Evolutionary conservation across 1,139 yeast genomes (phyloP), one percentile per base, ranked within the genome.

Genomic region (Debaryomycetaceae sp.): DNA sequence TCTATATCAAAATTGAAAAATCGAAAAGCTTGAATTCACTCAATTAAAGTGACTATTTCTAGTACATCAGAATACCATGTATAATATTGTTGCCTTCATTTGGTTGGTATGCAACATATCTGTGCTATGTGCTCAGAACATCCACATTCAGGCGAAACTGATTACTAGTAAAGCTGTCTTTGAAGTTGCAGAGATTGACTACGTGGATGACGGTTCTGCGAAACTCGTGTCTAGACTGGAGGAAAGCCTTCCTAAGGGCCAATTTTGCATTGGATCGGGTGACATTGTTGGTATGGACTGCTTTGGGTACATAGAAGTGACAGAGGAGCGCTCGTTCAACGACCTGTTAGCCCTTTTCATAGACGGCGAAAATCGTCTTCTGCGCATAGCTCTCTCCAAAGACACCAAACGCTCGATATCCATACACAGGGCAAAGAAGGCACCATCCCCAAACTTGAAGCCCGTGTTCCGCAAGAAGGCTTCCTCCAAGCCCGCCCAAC

Each of bases 211-310:
- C 26, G 26, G 26, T 22, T 8, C 26, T 11, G 4, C 11, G 7
- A 11, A 22, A 22, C 26, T 22, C 7, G 26, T 22, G 4, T 22
- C 26, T 11, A 22, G 11, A 22, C 11, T 11, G 26, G 26, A 22
- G 11, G 11, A 22, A 22, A 22, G 11, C 26, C 17, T 31, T 14
- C 36, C 39, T 5, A 31, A 35, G 6, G 54, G 53, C 9, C 50
- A 44, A 15, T 59, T 56, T 46, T 67, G 74, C 43, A 42, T 68
- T 9, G 70, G 71, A 2, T 63, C 71, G 5, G 43, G 50, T 3
- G 67, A 58, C 29, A 31, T 65, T 5, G 44, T 53, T 3, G 50
- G 53, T 39, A 62, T 60, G 31, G 62, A 59, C 22, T 70, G 75
- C 38, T 65, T 70, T 42, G 52, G 59, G 2, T 63, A 56, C 31